Evolutionary conservation across 108 stramenopile genomes (phyloP), one percentile per base, ranked within the genome.

Genomic region (Skeletonema tropicum): DNA sequence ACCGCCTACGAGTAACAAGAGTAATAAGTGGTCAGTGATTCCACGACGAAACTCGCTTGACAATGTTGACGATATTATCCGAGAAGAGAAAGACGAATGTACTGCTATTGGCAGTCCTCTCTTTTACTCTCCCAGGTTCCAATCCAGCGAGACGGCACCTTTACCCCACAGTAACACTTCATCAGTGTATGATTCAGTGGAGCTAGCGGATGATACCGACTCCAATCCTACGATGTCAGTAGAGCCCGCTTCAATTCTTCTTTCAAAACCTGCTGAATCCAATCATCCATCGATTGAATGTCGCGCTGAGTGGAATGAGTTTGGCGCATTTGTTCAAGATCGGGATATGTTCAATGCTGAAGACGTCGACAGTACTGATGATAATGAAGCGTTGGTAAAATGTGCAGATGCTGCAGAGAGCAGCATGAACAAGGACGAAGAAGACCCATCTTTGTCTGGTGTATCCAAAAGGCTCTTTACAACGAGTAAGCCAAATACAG

Each of bases 121-220:
- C 52, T 55, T 55, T 17, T 55, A 55, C 17, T 55, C 52, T 55
- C 52, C 52, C 9, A 55, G 23, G 52, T 55, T 19, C 52, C 52
- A 55, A 21, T 25, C 52, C 10, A 2, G 25, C 6, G 52, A 55
- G 19, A 55, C 23, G 1, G 52, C 23, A 55, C 52, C 52, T 55
- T 23, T 55, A 23, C 52, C 52, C 23, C 52, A 55, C 23, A 55
- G 52, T 17, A 55, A 55, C 23, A 55, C 52, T 23, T 55, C 52
- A 7, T 55, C 52, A 3, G 23, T 23, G 10, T 55, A 23, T 55
- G 52, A 55, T 23, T 7, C 9, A 55, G 9, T 21, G 3, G 52
- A 55, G 7, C 23, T 10, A 6, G 52, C 10, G 19, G 52, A 55
- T 2, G 23, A 23, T 2, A 23, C 23, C 8, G 23, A 55, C 21